Evolutionary conservation across 306 rosid genomes (phyloP).

Genomic region (Dryas drummondii): DNA sequence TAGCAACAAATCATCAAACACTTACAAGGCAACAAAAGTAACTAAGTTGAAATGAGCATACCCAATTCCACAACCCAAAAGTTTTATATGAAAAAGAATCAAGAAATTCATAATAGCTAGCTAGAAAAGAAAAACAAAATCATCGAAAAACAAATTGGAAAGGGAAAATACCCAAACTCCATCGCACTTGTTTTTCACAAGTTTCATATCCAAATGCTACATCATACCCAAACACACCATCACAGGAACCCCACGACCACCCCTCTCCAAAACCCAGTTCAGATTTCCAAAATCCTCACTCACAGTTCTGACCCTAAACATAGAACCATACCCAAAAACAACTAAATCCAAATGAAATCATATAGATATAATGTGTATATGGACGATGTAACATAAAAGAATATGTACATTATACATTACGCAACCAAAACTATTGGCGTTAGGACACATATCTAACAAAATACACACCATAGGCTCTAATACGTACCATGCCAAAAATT

Average conservation of each 20-base stretch:
- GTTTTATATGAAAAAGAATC: not conserved
- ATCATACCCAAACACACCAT: conserved; percentile 46
- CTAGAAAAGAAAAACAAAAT: not conserved
- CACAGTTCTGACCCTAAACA: conserved; percentile 19
- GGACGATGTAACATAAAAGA: no score
- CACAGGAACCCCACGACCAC: conserved; percentile 27
- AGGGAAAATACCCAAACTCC: conserved; percentile 41
- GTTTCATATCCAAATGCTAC: conserved; percentile 81
- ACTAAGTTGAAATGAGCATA: not conserved
- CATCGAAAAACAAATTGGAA: not conserved
- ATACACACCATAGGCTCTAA: conserved; percentile 17
- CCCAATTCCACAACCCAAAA: conserved; percentile 11
- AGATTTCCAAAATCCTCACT: conserved; percentile 37
- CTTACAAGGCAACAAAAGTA: not conserved
- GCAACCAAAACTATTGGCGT: no score
- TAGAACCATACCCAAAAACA: not conserved
- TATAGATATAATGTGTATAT: not conserved
- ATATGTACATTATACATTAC: no score
- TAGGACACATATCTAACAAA: conserved; percentile 14
- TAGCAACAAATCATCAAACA: no score
- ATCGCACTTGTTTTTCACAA: conserved; percentile 39
- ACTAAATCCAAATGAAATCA: not conserved
- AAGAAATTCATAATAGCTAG: conserved; percentile 8
- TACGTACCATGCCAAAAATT: no score
- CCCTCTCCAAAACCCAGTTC: conserved; percentile 10